These are phyloP conservation scores for Helianthus annuus DNA, from an alignment of 129 eudicot species.

Conservation along the genomic window HanXRQr2.0-SUNRISE NC_035445.2:100748941-100749440, in stretches of 20 bases:
- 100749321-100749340: not conserved
- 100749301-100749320: not conserved
- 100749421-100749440: not conserved
- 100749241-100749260: conserved; percentile 36
- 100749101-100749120: conserved; percentile 29
- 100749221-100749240: conserved; percentile 35
- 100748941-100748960: conserved; percentile 26
- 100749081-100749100: conserved; percentile 35
- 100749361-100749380: not conserved
- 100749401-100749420: not conserved
- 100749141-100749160: not conserved
- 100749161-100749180: conserved; percentile 4
- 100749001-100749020: not conserved
- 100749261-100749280: conserved; percentile 19
- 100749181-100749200: not conserved
- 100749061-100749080: conserved; percentile 23
- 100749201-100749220: conserved; percentile 34
- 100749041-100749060: not conserved
- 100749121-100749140: conserved; percentile 21
- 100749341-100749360: not conserved
- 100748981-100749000: conserved; percentile 24
- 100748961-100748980: conserved; percentile 18
- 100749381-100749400: not conserved
- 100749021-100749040: not conserved
- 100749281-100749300: not conserved